Evolutionary conservation across 1,139 yeast genomes (phyloP), one percentile per base, ranked within the genome.

Genomic region (Hyphopichia fennica): DNA sequence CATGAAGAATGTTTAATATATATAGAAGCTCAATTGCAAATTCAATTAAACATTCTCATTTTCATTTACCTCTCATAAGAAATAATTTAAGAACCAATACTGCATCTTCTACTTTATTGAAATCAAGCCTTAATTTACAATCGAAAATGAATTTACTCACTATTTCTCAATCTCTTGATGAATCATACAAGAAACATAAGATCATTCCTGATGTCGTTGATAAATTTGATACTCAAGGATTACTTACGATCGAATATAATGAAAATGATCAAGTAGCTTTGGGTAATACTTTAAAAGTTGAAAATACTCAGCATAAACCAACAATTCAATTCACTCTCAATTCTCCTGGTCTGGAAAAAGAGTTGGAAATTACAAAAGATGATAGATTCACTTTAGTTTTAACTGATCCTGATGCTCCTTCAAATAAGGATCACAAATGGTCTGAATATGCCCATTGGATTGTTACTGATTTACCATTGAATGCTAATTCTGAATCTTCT

Each of bases 381-480:
- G 88, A 82, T 50, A 67, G 72, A 40, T 88, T 85, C 64, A 82
- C 93, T 3, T 67, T 90, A 50, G 87, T 87, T 2, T 54, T 90
- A 52, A 90, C 96, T 3, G 96, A 90, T 61, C 97, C 97, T 1
- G 97, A 90, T 69, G 97, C 96, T 8, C 97, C 97, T 15, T 79
- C 91, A 3, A 77, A 81, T 50, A 72, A 76, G 1, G 96, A 90
- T 60, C 81, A 85, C 54, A 87, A 83, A 58, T 89, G 95, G 95
- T 84, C 95, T 9, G 96, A 90, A 63, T 89, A 73, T 62, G 82
- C 86, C 42, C 97, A 90, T 66, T 88, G 81, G 75, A 69, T 90
- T 33, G 76, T 79, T 28, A 67, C 86, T 6, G 89, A 87, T 50
- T 77, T 90, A 59, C 66, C 72, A 45, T 69, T 82, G 53, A 67